Evolutionary conservation across 805 yeast genomes (phyloP).

Genomic region (Yamadazyma paraphyllophila): DNA sequence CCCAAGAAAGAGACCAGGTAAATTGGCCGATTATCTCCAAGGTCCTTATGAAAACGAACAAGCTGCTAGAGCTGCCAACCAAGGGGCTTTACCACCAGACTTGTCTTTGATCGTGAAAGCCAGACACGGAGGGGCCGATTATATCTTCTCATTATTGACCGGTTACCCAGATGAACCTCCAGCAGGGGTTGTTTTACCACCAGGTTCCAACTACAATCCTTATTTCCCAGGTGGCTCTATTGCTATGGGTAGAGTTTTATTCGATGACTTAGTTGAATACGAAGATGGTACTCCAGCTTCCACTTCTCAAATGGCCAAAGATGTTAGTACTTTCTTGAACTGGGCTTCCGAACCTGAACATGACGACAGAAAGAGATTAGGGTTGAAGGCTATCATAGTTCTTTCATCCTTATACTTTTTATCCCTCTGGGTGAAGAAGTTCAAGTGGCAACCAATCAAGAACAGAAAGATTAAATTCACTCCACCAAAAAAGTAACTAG

Average conservation of each 20-base stretch:
- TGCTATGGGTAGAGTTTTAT: slow-evolving; percentile 98
- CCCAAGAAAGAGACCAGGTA: slow-evolving; percentile 97
- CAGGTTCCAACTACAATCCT: slow-evolving; percentile 97
- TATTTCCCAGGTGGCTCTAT: slow-evolving; percentile 99
- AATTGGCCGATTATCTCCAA: slow-evolving; percentile 91
- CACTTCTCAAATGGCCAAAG: slow-evolving; percentile 99
- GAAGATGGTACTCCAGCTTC: slow-evolving; percentile 99
- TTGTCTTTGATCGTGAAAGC: slow-evolving; percentile 96
- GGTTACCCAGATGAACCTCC: slow-evolving; percentile 99
- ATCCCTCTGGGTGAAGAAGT: slow-evolving; percentile 90
- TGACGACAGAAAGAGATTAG: slow-evolving; percentile 95
- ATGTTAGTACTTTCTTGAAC: slow-evolving; percentile 90
- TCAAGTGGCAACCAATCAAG: slow-evolving; percentile 97
- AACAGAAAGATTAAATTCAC: slow-evolving; percentile 89
- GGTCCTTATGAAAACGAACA: slow-evolving; percentile 97
- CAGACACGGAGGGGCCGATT: slow-evolving; percentile 97
- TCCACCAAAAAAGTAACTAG: slow-evolving; percentile 70
- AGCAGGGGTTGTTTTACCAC: slow-evolving; percentile 91
- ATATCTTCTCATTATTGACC: slow-evolving; percentile 89
- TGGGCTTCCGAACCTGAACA: slow-evolving; percentile 99
- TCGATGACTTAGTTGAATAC: slow-evolving; percentile 95
- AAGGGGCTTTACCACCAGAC: slow-evolving; percentile 99
- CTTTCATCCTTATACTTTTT: slow-evolving; percentile 75
- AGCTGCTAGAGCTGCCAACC: slow-evolving; percentile 99
- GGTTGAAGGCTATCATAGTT: slow-evolving; percentile 86